Evolutionary conservation across 1,284 basidiomycete genomes (phyloP), one percentile per base, ranked within the genome.

Genomic region (Mycosarcoma mackinlayi): DNA sequence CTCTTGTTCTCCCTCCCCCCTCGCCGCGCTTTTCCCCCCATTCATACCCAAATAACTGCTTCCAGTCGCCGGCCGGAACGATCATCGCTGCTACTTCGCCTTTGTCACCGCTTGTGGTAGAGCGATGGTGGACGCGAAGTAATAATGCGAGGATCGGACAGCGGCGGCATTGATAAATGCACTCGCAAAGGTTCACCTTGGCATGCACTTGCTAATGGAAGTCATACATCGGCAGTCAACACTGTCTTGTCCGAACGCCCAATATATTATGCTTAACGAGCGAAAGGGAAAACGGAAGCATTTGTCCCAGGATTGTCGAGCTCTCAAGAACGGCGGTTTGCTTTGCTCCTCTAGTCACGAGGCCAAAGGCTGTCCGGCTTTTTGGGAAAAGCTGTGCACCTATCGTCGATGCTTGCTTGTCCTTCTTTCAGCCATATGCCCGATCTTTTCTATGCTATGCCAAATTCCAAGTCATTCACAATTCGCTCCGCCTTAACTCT

Each of bases 281-380:
- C n/a, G n/a, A n/a, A n/a, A n/a, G n/a, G n/a, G n/a, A n/a, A n/a
- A n/a, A n/a, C n/a, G n/a, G n/a, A n/a, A n/a, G n/a, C n/a, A n/a
- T n/a, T n/a, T n/a, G n/a, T n/a, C n/a, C n/a, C n/a, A n/a, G n/a
- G n/a, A n/a, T n/a, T n/a, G n/a, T n/a, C n/a, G 35, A 30, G 7
- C 13, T 23, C 25, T 44, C 13, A 23, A 18, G 35, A n/a, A n/a
- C 19, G 24, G 23, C 40, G 33, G 40, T 40, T 33, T 34, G 16
- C 24, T 30, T 64, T 58, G 54, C 23, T 28, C 61, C 61, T 64
- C 61, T 54, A 46, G 61, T 64, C 61, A 30, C 54, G 61, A 58
- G 61, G 45, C 46, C 50, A 64, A 53, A 34, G 28, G 25, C 21
- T 54, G 61, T 53, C 24, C 2, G 19, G 33, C 33, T 35, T n/a